Base-by-base conservation (phyloP, 2,329 filamentous ascomycete species). In the Exophiala oligosperma region DNA sequence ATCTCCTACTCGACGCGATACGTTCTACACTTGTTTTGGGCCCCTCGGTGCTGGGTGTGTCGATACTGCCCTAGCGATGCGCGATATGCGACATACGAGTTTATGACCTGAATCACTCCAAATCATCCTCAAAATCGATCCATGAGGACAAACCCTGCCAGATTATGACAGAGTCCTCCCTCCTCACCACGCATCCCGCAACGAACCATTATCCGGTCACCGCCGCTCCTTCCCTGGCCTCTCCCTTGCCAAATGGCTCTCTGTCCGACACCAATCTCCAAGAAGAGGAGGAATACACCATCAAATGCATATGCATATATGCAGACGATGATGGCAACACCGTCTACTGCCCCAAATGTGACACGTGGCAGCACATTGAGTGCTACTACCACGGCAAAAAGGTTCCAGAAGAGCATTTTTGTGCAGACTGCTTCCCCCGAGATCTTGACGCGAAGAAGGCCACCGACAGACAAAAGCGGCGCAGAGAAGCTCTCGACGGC, bases 341-440 rank as follows among this genome's bases (percentile, higher is more conserved):
- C 60, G 95, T 99, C 62, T 91, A 92, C 75, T 99, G 94, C 81
- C 94, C 97, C 73, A 85, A 82, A 59, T 99, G 94, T 81, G 90
- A 96, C 72, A 94, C 92, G 50, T 99, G 94, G 94, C 94, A 99
- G 76, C 94, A 99, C 76, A 96, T 96, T 69, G 88, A 92, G 72
- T 99, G 94, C 77, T 97, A 96, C 77, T 97, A 97, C 73, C 90
- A 91, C 67, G 83, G 71, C 83, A 86, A 73, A 81, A 90, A 80
- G 82, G 89, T 77, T 76, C 92, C 73, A 75, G 88, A 79, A 82
- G 81, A 90, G 56, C 93, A 99, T 77, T 91, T 88, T 56, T 99
- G 94, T 77, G 85, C 86, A 68, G 91, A 96, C 68, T 99, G 94
- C 78, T 85, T 89, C 60, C 92, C 92, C 17, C 84, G 92, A 62